These are phyloP conservation scores for Citrus glauca DNA, from an alignment of 345 rosid genomes.

Conservation along the genomic window DNA sequence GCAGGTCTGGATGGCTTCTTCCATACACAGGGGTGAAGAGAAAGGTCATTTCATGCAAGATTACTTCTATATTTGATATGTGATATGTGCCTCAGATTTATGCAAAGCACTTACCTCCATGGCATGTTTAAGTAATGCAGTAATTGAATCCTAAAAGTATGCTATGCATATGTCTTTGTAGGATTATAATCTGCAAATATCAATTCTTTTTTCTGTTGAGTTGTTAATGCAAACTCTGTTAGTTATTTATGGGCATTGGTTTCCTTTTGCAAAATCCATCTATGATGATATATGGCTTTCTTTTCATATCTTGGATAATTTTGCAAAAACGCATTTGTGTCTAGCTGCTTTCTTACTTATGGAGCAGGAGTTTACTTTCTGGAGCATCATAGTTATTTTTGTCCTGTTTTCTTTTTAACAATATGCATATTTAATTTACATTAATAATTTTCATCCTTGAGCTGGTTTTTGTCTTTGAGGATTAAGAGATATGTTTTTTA, in stretches of 20 bases:
- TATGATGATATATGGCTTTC: neutral
- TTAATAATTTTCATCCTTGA: neutral
- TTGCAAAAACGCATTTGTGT: neutral
- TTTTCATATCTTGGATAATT: neutral
- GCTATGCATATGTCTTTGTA: neutral
- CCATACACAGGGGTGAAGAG: slow-evolving; percentile 89
- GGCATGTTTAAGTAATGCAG: neutral
- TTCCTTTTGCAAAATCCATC: neutral
- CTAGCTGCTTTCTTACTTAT: neutral
- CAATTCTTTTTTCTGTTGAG: neutral
- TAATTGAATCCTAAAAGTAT: neutral
- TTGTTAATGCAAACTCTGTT: neutral
- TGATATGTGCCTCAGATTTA: neutral
- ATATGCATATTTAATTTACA: neutral
- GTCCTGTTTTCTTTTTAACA: neutral
- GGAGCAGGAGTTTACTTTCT: neutral
- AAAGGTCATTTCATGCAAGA: slow-evolving; percentile 42
- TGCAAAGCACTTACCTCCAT: neutral
- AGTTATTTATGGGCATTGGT: neutral
- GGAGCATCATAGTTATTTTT: neutral
- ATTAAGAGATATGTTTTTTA: neutral
- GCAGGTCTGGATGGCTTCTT: slow-evolving; percentile 91
- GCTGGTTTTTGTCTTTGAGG: neutral
- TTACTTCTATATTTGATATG: neutral
- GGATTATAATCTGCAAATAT: neutral